Evolutionary conservation across 805 yeast genomes (phyloP), one percentile per base, ranked within the genome.

Genomic region (Schwanniomyces yamadae): DNA sequence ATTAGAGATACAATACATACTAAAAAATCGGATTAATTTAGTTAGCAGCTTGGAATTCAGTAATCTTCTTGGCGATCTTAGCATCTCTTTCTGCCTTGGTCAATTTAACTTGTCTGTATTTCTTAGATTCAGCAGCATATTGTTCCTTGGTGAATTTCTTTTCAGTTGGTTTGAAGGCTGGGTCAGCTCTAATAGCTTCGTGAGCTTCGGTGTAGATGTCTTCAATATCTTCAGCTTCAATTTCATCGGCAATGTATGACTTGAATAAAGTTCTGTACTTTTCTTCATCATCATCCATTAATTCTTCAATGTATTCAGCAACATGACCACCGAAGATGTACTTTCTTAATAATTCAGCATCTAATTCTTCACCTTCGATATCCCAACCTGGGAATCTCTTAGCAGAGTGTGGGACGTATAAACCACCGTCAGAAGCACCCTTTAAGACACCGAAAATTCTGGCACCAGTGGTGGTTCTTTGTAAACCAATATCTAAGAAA

Each of bases 311-410:
- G 93, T 93, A 93, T 82, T 93, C 98, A 66, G 99, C 83, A 66
- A 93, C 90, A 85, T 93, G 99, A 74, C 98, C 98, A 80, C 95
- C 98, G 69, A 91, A 84, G 80, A 93, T 93, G 95, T 93, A 93
- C 77, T 87, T 88, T 88, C 97, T 88, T 73, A 93, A 82, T 57
- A 81, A 73, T 69, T 93, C 99, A 61, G 96, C 88, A 69, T 93
- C 99, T 62, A 93, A 82, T 78, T 93, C 99, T 80, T 93, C 96
- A 61, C 84, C 66, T 80, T 93, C 99, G 63, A 91, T 87, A 75
- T 93, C 99, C 95, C 91, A 93, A 78, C 99, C 99, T 75, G 99
- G 99, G 96, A 90, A 93, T 84, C 99, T 90, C 82, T 90, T 90
- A 68, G 95, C 86, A 60, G 95, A 88, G 90, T 93, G 99, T 58